These are phyloP conservation scores for Sporothrix euskadiensis DNA, from an alignment of 2,329 filamentous ascomycete genomes.

Conservation along the genomic window DNA sequence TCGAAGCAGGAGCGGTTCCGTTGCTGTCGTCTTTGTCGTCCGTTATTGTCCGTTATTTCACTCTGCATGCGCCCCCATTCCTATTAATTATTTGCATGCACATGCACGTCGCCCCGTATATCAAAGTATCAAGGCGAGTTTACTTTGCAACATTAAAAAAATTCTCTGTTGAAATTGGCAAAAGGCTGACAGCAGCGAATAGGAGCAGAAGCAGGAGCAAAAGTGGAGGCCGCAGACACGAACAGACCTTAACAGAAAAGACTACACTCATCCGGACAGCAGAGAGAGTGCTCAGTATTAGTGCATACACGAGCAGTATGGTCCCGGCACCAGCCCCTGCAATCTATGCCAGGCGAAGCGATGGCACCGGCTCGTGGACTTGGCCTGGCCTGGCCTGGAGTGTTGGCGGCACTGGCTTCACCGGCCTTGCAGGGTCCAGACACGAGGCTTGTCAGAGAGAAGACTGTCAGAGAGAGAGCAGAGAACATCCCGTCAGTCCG, in stretches of 20 bases:
- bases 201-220: not conserved
- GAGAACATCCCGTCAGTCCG: not conserved
- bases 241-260: not conserved
- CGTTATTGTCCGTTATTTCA: constrained; percentile 8
- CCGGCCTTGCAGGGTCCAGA: not conserved
- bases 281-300: not conserved
- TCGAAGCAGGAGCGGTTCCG: not conserved
- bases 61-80: constrained; percentile 16
- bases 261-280: not conserved
- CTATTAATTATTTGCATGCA: constrained; percentile 20
- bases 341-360: constrained; percentile 25
- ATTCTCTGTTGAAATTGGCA: constrained; percentile 16
- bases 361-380: constrained; percentile 4
- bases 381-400: not conserved
- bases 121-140: not conserved
- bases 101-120: constrained; percentile 20
- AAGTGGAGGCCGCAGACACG: not conserved
- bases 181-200: constrained; percentile 10
- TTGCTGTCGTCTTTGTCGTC: not conserved
- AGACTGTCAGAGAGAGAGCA: not conserved
- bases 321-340: constrained; percentile 8
- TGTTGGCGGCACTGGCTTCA: not conserved
- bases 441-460: not conserved
- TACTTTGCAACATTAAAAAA: not conserved
- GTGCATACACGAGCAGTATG: constrained; percentile 5